A percentile compares a stretch with the other conserved stretches of the same genome.
phyloP scores from a whole-genome alignment of 2,329 filamentous ascomycete species.

The Ophioceras dolichostomum region DNA sequence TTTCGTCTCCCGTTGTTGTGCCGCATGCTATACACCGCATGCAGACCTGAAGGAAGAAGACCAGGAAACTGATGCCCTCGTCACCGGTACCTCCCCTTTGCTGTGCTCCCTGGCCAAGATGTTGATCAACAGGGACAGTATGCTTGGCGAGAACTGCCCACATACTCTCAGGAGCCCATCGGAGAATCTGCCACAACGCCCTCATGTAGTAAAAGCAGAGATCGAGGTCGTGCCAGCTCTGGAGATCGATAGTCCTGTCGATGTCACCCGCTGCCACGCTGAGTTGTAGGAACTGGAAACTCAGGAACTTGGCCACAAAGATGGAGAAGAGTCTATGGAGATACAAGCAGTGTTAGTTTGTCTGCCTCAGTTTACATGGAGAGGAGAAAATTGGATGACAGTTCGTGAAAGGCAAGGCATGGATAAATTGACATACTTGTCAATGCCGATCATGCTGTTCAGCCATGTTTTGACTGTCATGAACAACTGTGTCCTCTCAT shows the following conservation, averaged over 20 bases:
- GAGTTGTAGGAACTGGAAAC: conserved; percentile 37
- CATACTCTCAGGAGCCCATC: conserved; percentile 53
- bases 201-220: conserved; percentile 69
- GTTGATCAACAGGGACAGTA: conserved; percentile 27
- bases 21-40: conserved; percentile 45
- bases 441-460: conserved; percentile 49
- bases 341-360: too few relatives aligned
- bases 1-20: conserved; percentile 19
- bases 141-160: conserved; percentile 61
- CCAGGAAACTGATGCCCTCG: conserved; percentile 41
- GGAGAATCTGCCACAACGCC: conserved; percentile 60
- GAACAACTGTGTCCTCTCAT: conserved; percentile 61
- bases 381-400: background rate
- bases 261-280: conserved; percentile 22
- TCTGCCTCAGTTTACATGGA: too few relatives aligned
- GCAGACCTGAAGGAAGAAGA: conserved; percentile 55
- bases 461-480: conserved; percentile 75
- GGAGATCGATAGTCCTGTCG: background rate
- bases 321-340: conserved; percentile 44
- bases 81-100: conserved; percentile 40
- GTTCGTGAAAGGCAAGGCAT: too few relatives aligned
- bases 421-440: conserved; percentile 49
- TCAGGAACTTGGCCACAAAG: conserved; percentile 44
- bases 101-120: background rate
- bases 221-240: conserved; percentile 55